A percentile compares a stretch with the other conserved stretches of the same genome.
Evolutionary conservation across 2,329 filamentous ascomycete species (phyloP).

Genomic region (Magnaporthiopsis incrustans): DNA sequence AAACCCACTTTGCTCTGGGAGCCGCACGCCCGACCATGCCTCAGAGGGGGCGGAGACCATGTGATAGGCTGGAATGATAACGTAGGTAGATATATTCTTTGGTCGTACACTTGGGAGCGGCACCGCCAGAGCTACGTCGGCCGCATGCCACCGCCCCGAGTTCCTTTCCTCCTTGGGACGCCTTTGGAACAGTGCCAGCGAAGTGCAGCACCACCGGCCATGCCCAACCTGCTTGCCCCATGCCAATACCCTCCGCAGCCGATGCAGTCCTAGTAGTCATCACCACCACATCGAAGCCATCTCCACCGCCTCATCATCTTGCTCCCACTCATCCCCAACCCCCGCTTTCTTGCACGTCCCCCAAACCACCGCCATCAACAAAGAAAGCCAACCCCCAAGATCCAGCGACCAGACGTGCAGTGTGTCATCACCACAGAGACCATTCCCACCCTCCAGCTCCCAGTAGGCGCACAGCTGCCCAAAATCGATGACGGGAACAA

Average conservation of each 20-base stretch:
- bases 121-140: background rate
- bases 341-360: background rate
- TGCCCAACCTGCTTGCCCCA: background rate
- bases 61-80: slow-evolving; percentile 7
- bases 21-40: slow-evolving; percentile 4
- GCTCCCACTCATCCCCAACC: background rate
- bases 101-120: background rate
- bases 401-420: background rate
- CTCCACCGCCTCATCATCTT: background rate
- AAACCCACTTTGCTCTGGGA: slow-evolving; percentile 8
- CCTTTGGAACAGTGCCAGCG: background rate
- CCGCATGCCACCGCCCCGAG: background rate
- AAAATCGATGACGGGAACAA: background rate
- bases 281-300: background rate
- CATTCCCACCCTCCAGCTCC: background rate
- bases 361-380: background rate
- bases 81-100: background rate
- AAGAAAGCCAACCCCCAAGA: background rate
- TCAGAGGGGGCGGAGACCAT: slow-evolving; percentile 2
- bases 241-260: background rate
- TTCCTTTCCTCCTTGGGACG: background rate
- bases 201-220: background rate
- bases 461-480: background rate
- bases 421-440: background rate
- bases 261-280: background rate